Evolutionary conservation across 768 basidiomycete genomes (phyloP).

Genomic region (Butyriboletus loyo): DNA sequence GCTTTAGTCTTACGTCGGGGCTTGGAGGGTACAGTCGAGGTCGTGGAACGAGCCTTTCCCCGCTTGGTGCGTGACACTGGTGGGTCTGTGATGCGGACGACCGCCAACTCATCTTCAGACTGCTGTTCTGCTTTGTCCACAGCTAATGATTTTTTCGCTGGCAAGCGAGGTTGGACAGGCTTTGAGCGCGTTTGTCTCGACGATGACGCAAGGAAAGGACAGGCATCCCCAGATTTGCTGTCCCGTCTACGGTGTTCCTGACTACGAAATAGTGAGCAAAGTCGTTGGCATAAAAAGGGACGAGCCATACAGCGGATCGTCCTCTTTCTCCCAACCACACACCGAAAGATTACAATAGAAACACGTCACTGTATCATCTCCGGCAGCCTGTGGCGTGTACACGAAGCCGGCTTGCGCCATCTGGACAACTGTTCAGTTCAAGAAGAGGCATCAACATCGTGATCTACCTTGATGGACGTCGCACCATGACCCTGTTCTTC

Average conservation of each 20-base stretch:
- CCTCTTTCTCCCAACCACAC: conserved; percentile 82
- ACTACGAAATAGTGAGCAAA: conserved; percentile 35
- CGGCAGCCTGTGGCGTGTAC: conserved; percentile 62
- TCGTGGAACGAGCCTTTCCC: conserved; percentile 18
- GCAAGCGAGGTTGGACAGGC: background rate
- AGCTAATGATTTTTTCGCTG: background rate
- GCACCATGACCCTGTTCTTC: conserved; percentile 57
- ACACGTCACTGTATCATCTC: conserved; percentile 82
- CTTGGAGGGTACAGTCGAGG: conserved; percentile 22
- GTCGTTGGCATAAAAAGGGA: background rate
- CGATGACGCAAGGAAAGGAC: conserved; percentile 41
- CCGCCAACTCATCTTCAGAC: conserved; percentile 26
- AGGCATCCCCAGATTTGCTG: conserved; percentile 41
- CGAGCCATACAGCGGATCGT: conserved; percentile 78
- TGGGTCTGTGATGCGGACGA: conserved; percentile 8
- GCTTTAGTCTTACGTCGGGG: conserved; percentile 22
- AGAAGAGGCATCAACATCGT: background rate
- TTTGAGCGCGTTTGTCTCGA: conserved; percentile 30
- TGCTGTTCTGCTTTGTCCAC: conserved; percentile 2
- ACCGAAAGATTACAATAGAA: conserved; percentile 79
- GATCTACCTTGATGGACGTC: conserved; percentile 62
- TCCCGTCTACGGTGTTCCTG: conserved; percentile 74
- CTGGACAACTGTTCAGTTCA: conserved; percentile 28
- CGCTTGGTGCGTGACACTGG: conserved; percentile 16
- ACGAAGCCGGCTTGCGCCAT: conserved; percentile 91